These are phyloP conservation scores for Prunus kanzakura DNA, from an alignment of 306 rosid species.

Conservation along the genomic window DNA sequence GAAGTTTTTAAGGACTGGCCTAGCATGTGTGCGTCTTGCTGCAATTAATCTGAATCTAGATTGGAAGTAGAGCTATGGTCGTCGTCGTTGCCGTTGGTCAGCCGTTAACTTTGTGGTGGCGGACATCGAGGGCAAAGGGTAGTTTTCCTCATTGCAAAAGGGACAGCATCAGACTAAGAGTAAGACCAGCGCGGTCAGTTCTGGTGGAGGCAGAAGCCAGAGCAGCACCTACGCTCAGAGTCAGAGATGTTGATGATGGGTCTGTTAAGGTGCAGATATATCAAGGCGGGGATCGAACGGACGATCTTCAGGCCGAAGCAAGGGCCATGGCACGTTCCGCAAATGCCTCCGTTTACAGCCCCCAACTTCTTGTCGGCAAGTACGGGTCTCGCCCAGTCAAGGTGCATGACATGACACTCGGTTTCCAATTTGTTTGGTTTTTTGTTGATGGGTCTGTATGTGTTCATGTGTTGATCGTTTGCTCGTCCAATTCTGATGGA, in stretches of 20 bases:
- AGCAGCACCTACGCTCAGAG: conserved; percentile 29
- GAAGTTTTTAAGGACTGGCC: neutral
- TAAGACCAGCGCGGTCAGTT: conserved; percentile 32
- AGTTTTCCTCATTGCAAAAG: neutral
- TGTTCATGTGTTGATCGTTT: neutral
- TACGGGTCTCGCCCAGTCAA: conserved; percentile 66
- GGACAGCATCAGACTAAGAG: neutral
- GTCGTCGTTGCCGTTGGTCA: neutral
- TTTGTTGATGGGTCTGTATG: neutral
- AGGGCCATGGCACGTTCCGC: conserved; percentile 72
- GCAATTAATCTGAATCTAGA: neutral
- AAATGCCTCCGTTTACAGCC: conserved; percentile 58
- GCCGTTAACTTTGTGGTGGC: neutral
- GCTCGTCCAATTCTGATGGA: too few species aligned
- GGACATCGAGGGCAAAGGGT: neutral
- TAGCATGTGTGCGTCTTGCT: neutral
- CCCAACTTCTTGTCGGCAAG: conserved; percentile 46
- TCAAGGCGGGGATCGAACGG: conserved; percentile 41
- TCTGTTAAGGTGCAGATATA: conserved; percentile 3
- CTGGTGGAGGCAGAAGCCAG: conserved; percentile 38
- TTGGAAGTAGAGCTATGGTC: neutral
- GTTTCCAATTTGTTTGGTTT: conserved; percentile 1
- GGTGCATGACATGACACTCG: conserved; percentile 25
- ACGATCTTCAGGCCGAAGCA: conserved; percentile 69
- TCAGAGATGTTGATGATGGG: conserved; percentile 14